These are phyloP conservation scores for Pythium plurisporium DNA, from an alignment of 352 stramenopile genomes.

Conservation along the genomic window DNA sequence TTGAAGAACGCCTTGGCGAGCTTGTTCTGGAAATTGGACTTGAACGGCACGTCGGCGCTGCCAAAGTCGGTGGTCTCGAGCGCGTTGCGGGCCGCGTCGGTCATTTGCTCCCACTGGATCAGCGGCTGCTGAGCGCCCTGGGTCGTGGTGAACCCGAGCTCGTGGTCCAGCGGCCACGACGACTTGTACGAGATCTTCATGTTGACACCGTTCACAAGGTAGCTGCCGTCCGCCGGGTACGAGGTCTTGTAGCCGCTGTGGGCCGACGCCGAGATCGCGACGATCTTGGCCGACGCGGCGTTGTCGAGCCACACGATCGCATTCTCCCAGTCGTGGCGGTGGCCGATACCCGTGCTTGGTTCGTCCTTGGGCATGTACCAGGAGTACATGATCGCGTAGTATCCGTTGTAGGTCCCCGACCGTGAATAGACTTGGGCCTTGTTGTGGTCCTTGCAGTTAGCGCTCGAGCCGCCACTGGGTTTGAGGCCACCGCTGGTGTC, in stretches of 20 bases:
- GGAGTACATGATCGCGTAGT: slow-evolving; percentile 31
- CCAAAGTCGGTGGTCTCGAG: slow-evolving; percentile 23
- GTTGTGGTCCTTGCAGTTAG: slow-evolving; percentile 10
- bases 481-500: slow-evolving; percentile 22
- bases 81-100: slow-evolving; percentile 13
- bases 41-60: slow-evolving; percentile 22
- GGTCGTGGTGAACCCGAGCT: slow-evolving; percentile 7
- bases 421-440: slow-evolving; percentile 29
- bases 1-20: slow-evolving; percentile 18
- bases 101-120: slow-evolving; percentile 25
- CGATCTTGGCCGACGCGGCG: slow-evolving; percentile 1
- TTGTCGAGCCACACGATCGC: slow-evolving; percentile 25
- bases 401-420: slow-evolving; percentile 22
- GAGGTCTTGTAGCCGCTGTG: slow-evolving; percentile 11
- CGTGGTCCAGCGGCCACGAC: slow-evolving; percentile 6
- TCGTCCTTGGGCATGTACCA: slow-evolving; percentile 43
- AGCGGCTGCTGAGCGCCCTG: slow-evolving; percentile 17
- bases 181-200: slow-evolving; percentile 14
- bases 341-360: slow-evolving; percentile 20
- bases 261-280: slow-evolving; percentile 1
- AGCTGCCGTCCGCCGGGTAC: slow-evolving; percentile 1
- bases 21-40: slow-evolving; percentile 21
- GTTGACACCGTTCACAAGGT: neutral
- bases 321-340: slow-evolving; percentile 45
- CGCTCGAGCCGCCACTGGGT: slow-evolving; percentile 3